Conservation (phyloP, 345 rosid species). For the Salix udensis region DNA sequence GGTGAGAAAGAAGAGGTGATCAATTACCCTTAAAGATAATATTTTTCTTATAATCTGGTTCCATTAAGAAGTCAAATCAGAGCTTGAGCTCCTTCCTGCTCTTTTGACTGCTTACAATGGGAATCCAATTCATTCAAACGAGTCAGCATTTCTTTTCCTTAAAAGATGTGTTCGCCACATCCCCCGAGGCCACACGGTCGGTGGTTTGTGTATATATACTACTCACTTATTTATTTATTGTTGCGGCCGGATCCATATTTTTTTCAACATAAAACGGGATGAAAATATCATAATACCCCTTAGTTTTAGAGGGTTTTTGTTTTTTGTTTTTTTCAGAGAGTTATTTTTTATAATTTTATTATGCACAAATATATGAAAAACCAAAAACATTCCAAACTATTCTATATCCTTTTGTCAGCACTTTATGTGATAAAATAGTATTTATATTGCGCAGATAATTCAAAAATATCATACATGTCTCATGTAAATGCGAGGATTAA, state of each 20-base stretch:
- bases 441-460: too few relatives aligned
- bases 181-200: constrained; percentile 25
- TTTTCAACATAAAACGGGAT: too few relatives aligned
- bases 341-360: too few relatives aligned
- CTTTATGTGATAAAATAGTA: too few relatives aligned
- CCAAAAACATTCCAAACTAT: rapidly evolving
- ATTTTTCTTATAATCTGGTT: not conserved
- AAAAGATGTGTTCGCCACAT: constrained; percentile 28
- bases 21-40: not conserved
- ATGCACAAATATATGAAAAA: too few relatives aligned
- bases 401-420: rapidly evolving
- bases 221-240: not conserved
- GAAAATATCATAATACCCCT: rapidly evolving
- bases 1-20: not conserved
- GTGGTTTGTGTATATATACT: not conserved
- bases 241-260: too few relatives aligned
- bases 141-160: constrained; percentile 15
- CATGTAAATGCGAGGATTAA: too few relatives aligned
- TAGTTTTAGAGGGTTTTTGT: too few relatives aligned
- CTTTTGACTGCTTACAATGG: constrained; percentile 27
- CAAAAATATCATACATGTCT: too few relatives aligned
- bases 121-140: constrained; percentile 25
- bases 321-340: too few relatives aligned
- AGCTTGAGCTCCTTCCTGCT: not conserved
- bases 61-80: constrained; percentile 19